A percentile compares a stretch with the other conserved stretches of the same genome.
phyloP scores from a whole-genome alignment of 257 asterid species.

The Salvia hispanica region DNA sequence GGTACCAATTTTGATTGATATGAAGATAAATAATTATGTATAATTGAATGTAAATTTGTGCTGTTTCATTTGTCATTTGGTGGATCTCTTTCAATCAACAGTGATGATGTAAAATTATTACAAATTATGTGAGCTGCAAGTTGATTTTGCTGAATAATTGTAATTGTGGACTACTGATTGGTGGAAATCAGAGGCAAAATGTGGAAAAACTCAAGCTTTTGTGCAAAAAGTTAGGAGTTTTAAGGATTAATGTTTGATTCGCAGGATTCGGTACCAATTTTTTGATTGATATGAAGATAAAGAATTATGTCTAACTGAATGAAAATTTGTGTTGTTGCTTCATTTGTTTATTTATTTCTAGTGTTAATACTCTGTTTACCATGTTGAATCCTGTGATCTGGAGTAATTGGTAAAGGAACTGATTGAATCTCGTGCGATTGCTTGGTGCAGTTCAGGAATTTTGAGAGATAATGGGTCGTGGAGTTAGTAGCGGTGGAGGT shows the following conservation, averaged over 20 bases:
- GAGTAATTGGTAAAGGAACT: neutral
- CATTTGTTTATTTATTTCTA: too few species aligned
- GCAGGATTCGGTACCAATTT: neutral
- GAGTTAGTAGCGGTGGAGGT: conserved; percentile 88
- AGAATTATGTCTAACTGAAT: neutral
- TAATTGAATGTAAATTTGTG: too few species aligned
- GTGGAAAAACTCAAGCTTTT: neutral
- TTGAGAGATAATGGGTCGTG: conserved; percentile 66
- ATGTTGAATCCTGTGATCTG: conserved; percentile 14
- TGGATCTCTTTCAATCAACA: conserved; percentile 22
- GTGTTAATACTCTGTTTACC: neutral
- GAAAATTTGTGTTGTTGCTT: neutral
- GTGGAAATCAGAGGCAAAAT: neutral
- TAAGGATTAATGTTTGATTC: neutral
- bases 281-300: neutral
- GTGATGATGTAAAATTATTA: neutral
- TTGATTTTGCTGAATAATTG: neutral
- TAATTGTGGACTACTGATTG: neutral
- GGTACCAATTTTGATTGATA: neutral
- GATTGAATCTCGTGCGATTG: neutral
- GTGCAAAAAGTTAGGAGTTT: neutral
- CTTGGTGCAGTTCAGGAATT: conserved; percentile 26
- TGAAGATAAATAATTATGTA: too few species aligned
- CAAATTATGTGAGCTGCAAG: neutral
- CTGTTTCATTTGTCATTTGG: neutral